A percentile compares a stretch with the other conserved stretches of the same genome.
Evolutionary conservation across 306 rosid species (phyloP).

Genomic region (Citrullus mucosospermus): DNA sequence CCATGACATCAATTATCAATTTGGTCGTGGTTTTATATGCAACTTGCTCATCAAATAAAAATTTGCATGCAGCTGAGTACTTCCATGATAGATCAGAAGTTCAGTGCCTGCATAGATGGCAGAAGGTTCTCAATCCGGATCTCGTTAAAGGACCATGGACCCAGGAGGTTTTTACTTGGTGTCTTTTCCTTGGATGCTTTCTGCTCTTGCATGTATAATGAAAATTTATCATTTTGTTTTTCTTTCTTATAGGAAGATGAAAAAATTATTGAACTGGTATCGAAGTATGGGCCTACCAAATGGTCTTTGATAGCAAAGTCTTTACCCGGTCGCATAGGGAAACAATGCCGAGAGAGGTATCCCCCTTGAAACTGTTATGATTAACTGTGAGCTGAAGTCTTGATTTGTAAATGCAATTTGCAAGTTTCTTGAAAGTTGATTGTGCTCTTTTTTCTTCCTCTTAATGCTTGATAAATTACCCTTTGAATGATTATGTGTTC

Average conservation of each 20-base stretch:
- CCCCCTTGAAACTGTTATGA: constrained; percentile 1
- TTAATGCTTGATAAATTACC: neutral
- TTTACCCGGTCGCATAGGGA: constrained; percentile 96
- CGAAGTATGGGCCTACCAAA: constrained; percentile 74
- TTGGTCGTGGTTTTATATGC: neutral
- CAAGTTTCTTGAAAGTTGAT: neutral
- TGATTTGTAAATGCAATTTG: neutral
- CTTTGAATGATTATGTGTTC: neutral
- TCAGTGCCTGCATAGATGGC: constrained; percentile 99
- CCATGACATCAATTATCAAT: neutral
- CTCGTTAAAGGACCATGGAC: constrained; percentile 98
- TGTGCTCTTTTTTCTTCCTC: neutral
- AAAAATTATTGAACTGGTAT: constrained; percentile 70
- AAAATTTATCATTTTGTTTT: neutral
- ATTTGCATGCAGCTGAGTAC: constrained; percentile 64
- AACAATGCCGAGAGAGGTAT: constrained; percentile 96
- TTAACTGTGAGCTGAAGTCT: neutral
- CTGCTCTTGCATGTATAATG: constrained; percentile 5
- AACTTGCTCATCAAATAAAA: neutral
- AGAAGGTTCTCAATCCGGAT: constrained; percentile 96
- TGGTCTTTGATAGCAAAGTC: constrained; percentile 97
- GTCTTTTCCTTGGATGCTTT: constrained; percentile 4
- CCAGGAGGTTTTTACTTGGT: constrained; percentile 52
- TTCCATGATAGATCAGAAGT: constrained; percentile 93
- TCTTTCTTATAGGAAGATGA: constrained; percentile 69